These are phyloP conservation scores for Alternaria tenuissima DNA, from an alignment of 2,329 filamentous ascomycete genomes.

Conservation along the genomic window DNA sequence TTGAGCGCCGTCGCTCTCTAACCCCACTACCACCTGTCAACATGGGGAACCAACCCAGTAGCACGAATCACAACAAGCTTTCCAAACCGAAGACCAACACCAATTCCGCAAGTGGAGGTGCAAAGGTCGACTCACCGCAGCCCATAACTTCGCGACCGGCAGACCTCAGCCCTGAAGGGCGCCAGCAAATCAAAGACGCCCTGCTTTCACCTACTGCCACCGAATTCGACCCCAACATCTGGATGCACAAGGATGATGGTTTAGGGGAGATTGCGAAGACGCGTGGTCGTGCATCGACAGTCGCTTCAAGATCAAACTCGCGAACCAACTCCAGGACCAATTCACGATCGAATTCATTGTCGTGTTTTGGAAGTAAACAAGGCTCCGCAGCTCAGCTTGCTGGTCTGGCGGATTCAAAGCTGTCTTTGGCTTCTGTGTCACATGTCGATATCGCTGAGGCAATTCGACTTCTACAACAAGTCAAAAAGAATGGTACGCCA, in stretches of 20 bases:
- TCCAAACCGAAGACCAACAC: slow-evolving; percentile 50
- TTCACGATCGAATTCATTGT: slow-evolving; percentile 37
- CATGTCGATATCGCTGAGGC: slow-evolving; percentile 56
- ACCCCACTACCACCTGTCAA: slow-evolving; percentile 24
- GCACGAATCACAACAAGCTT: slow-evolving; percentile 37
- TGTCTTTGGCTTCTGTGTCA: slow-evolving; percentile 43
- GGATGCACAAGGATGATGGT: slow-evolving; percentile 29
- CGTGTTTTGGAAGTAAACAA: slow-evolving; percentile 34
- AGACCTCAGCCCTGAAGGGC: slow-evolving; percentile 36
- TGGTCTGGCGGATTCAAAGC: slow-evolving; percentile 35
- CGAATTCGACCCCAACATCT: slow-evolving; percentile 28
- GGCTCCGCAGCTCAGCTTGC: slow-evolving; percentile 34
- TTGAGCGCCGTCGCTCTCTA: slow-evolving; percentile 34
- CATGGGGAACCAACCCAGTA: slow-evolving; percentile 46
- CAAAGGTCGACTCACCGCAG: slow-evolving; percentile 30
- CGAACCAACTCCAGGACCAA: slow-evolving; percentile 23
- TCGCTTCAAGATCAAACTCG: slow-evolving; percentile 40
- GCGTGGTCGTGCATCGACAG: slow-evolving; percentile 36
- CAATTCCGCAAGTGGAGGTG: slow-evolving; percentile 34
- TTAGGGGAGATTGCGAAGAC: slow-evolving; percentile 32
- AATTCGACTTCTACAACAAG: slow-evolving; percentile 56
- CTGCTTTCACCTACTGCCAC: slow-evolving; percentile 40
- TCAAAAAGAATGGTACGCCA: slow-evolving; percentile 58
- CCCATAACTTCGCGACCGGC: slow-evolving; percentile 35
- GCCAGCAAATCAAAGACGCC: slow-evolving; percentile 41